Conservation (phyloP, 305 asterid species). For the Fraxinus ornus region DNA sequence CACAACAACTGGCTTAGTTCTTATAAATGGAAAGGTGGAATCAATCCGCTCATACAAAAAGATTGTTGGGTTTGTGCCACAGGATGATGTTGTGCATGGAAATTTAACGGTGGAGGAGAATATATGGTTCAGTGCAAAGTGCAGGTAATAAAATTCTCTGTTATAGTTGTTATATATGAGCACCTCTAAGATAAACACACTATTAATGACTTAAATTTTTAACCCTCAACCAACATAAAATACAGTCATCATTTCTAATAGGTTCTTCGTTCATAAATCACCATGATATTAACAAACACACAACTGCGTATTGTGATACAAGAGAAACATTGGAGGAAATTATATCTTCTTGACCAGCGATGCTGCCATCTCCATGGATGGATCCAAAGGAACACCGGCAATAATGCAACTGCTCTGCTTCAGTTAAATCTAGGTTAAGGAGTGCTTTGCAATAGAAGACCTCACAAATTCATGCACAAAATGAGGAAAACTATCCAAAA, state of each 20-base stretch:
- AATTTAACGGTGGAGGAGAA: constrained; percentile 91
- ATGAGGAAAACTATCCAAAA: neutral
- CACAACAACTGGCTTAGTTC: constrained; percentile 55
- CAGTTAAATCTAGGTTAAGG: neutral
- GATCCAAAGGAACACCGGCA: neutral
- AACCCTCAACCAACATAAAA: neutral
- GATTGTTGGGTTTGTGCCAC: constrained; percentile 88
- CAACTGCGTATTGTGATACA: neutral
- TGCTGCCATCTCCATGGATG: neutral
- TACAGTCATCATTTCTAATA: neutral
- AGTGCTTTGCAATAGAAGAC: neutral
- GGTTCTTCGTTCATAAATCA: neutral
- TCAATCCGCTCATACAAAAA: constrained; percentile 68
- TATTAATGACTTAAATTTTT: neutral
- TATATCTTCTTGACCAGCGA: neutral
- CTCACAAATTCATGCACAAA: neutral
- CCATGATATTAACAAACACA: neutral
- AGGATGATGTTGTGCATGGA: constrained; percentile 93
- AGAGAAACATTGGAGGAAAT: neutral
- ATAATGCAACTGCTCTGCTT: neutral
- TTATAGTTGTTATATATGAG: neutral
- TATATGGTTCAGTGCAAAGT: constrained; percentile 89
- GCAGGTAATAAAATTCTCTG: constrained; percentile 53
- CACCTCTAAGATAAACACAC: neutral
- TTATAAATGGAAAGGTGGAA: constrained; percentile 63